These are phyloP conservation scores for Acanthochlamys bracteata DNA, from an alignment of 106 monocot genomes.

Conservation along the genomic window DNA sequence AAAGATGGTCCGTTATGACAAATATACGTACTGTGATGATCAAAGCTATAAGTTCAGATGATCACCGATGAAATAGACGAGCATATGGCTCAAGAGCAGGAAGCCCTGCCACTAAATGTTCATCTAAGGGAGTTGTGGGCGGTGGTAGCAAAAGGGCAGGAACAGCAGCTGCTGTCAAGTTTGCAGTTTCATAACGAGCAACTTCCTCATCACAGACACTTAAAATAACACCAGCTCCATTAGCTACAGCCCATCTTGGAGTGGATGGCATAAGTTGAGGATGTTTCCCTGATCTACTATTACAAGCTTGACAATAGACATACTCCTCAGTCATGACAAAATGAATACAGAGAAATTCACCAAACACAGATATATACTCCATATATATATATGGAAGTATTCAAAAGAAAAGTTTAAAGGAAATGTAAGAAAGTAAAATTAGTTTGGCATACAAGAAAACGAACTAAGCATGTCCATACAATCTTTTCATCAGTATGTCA, in stretches of 20 bases:
- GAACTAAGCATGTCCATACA: no score
- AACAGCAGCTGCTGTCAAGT: conserved; percentile 95
- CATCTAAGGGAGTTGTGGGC: conserved; percentile 88
- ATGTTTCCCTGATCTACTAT: conserved; percentile 87
- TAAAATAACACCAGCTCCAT: conserved; percentile 97
- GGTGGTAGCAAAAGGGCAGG: conserved; percentile 95
- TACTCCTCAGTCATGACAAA: neutral
- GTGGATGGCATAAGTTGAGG: conserved; percentile 98
- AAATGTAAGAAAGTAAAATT: no score
- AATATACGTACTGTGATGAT: neutral
- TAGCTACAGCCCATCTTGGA: conserved; percentile 98
- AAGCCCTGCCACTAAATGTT: conserved; percentile 88
- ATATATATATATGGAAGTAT: no score
- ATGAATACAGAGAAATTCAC: neutral
- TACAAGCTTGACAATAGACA: conserved; percentile 34
- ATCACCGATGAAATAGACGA: conserved; percentile 86
- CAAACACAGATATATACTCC: no score
- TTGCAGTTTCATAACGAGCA: conserved; percentile 88
- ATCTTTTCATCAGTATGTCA: no score
- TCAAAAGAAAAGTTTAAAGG: no score
- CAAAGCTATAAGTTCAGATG: neutral
- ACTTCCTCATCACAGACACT: conserved; percentile 99
- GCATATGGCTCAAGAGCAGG: conserved; percentile 97
- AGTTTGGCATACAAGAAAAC: no score
- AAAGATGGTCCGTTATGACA: conserved; percentile 3